Conservation (phyloP, 2,329 filamentous ascomycete species). For the Aspergillus sclerotialis region DNA sequence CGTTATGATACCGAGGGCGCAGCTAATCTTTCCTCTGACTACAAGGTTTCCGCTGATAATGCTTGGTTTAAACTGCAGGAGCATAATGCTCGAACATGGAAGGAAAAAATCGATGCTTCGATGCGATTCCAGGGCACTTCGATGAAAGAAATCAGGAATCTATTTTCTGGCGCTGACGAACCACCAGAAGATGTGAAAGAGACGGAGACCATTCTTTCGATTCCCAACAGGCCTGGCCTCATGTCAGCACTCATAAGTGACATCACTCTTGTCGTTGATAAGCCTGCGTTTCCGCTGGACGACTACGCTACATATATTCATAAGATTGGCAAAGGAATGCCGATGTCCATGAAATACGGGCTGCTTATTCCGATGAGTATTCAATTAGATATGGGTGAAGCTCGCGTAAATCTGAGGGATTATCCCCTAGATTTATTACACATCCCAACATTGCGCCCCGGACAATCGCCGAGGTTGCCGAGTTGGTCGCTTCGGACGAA, state of each 20-base stretch:
- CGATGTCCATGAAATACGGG: constrained; percentile 81
- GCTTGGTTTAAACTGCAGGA: constrained; percentile 68
- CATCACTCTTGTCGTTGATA: constrained; percentile 77
- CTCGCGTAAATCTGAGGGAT: constrained; percentile 76
- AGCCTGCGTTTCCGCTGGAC: constrained; percentile 79
- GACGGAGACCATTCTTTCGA: constrained; percentile 74
- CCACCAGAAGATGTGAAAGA: constrained; percentile 76
- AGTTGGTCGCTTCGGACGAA: constrained; percentile 79
- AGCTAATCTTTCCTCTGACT: constrained; percentile 62
- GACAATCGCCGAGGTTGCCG: constrained; percentile 72
- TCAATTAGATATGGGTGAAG: constrained; percentile 84
- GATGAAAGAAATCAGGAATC: constrained; percentile 70
- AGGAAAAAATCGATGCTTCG: constrained; percentile 74
- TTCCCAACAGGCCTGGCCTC: constrained; percentile 76
- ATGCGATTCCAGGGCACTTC: constrained; percentile 61
- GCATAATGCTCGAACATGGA: constrained; percentile 88
- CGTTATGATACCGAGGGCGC: constrained; percentile 75
- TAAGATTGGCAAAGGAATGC: constrained; percentile 93
- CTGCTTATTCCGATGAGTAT: constrained; percentile 86
- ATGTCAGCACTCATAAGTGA: constrained; percentile 77
- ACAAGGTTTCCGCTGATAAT: constrained; percentile 67
- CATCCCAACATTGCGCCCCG: constrained; percentile 72
- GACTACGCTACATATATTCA: constrained; percentile 80
- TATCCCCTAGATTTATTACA: constrained; percentile 90
- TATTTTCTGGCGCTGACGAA: constrained; percentile 78